Base-by-base conservation (phyloP, 2,329 filamentous ascomycete species). In the Hymenoscyphus scutula region DNA sequence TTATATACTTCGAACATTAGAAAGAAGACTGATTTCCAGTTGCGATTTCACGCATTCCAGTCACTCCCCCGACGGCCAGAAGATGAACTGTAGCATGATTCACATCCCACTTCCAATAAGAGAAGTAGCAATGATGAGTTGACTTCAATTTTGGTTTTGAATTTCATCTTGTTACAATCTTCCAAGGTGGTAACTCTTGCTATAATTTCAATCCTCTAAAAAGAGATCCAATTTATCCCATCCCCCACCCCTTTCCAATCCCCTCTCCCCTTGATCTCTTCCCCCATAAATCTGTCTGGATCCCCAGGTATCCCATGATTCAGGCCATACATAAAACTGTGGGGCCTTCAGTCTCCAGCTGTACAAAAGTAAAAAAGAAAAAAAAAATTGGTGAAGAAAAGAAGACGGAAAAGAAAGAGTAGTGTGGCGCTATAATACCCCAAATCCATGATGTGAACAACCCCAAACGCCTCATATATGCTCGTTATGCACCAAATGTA, bases 281-380 rank as follows among this genome's bases (percentile, higher is more conserved):
- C 34, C 34, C 19, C 45, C 45, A 51, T 51, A 51, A 25, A 25
- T 51, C 10, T 23, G 45, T 15, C 45, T 25, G 19, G 19, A 8
- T 51, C 23, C 34, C 34, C 34, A 37, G 45, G 19, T 51, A 13
- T 23, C 10, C 45, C 45, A 51, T 51, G 45, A 51, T 51, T 51
- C 45, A 51, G 45, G 19, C 19, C 45, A 25, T 51, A 51, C 45
- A 51, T 51, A 45, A 27, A 51, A 51, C 41, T 23, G 19, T 51
- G 45, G 41, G 45, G 7, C 45, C 19, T 23, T 19, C 19, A 37
- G 13, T 37, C 34, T 25, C 11, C 2, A 19, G 10, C 45, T 48
- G 19, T 25, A 13, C n/a, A 10, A 11, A 23, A 25, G 25, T 11
- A 23, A 51, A 51, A 51, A n/a, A 19, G 23, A 45, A 23, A 25